A percentile compares a stretch with the other conserved stretches of the same genome.
Evolutionary conservation across 164 flowering plant species (phyloP).

Genomic region (Piper betle): DNA sequence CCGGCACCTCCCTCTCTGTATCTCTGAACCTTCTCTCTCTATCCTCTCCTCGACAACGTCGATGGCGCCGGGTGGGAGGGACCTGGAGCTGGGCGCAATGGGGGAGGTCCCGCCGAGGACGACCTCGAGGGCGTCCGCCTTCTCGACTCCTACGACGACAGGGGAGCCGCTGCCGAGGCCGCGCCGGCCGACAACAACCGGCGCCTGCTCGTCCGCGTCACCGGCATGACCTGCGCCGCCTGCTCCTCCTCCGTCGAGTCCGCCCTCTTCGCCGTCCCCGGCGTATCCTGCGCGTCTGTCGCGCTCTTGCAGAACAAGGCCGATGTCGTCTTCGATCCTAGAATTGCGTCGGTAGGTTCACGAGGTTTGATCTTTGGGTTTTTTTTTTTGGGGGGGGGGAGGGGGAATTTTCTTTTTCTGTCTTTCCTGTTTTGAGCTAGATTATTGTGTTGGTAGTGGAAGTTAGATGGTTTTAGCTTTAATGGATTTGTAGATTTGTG

Average conservation of each 20-base stretch:
- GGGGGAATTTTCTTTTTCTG: neutral
- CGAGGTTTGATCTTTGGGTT: neutral
- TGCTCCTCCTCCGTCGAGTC: slow-evolving; percentile 82
- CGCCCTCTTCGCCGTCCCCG: slow-evolving; percentile 40
- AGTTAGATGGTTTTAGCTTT: neutral
- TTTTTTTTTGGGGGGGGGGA: neutral
- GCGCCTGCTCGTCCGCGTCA: slow-evolving; percentile 52
- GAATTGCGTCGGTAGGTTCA: slow-evolving; percentile 31
- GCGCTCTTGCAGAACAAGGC: slow-evolving; percentile 86
- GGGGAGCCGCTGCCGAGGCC: slow-evolving; percentile 3
- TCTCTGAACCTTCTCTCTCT: slow-evolving; percentile 1
- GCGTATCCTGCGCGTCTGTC: slow-evolving; percentile 67
- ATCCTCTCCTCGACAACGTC: slow-evolving; percentile 6
- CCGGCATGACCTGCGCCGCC: slow-evolving; percentile 97
- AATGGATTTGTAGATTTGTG: neutral
- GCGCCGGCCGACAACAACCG: slow-evolving; percentile 11
- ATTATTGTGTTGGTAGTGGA: neutral
- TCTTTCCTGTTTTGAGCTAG: neutral
- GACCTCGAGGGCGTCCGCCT: slow-evolving; percentile 70
- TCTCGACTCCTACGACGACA: slow-evolving; percentile 46
- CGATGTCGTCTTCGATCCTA: slow-evolving; percentile 65
- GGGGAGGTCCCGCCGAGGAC: slow-evolving; percentile 14
- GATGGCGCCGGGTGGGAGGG: slow-evolving; percentile 41
- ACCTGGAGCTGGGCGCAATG: slow-evolving; percentile 40
- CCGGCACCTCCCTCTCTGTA: slow-evolving; percentile 7